phyloP scores from a whole-genome alignment of 2,329 filamentous ascomycete genomes.

The Teratosphaeria gauchensis region DNA sequence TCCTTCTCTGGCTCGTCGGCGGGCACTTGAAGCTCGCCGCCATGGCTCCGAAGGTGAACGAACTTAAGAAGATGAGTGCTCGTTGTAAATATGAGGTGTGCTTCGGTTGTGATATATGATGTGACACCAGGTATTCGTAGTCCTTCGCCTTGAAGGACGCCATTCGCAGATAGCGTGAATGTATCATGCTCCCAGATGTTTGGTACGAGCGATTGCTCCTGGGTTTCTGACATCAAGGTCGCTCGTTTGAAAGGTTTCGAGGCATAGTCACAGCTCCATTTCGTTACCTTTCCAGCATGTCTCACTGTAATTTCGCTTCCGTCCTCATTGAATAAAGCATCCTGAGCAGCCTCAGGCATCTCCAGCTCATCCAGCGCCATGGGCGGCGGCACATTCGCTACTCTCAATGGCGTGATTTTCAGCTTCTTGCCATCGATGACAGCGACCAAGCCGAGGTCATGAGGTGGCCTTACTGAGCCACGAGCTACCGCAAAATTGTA shows the following conservation, averaged over 20 bases:
- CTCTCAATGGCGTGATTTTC: slow-evolving; percentile 75
- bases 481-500: slow-evolving; percentile 58
- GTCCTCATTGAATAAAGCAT: slow-evolving; percentile 62
- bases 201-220: not conserved
- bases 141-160: not conserved
- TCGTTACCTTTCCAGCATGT: slow-evolving; percentile 53
- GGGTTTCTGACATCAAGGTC: slow-evolving; percentile 11
- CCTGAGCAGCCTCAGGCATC: slow-evolving; percentile 54
- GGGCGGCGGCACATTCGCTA: slow-evolving; percentile 80
- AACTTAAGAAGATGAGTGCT: slow-evolving; percentile 90
- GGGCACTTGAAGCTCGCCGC: slow-evolving; percentile 65
- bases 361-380: slow-evolving; percentile 74
- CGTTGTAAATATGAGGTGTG: slow-evolving; percentile 85
- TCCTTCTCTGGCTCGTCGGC: slow-evolving; percentile 83
- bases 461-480: slow-evolving; percentile 59
- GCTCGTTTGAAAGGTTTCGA: slow-evolving; percentile 40
- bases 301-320: slow-evolving; percentile 62
- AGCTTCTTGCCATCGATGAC: slow-evolving; percentile 74
- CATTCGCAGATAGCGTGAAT: not conserved
- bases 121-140: slow-evolving; percentile 48
- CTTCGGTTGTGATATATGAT: slow-evolving; percentile 72
- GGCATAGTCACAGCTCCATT: slow-evolving; percentile 61
- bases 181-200: not conserved
- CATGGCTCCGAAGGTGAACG: slow-evolving; percentile 58
- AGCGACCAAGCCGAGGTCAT: slow-evolving; percentile 58